Base-by-base conservation (phyloP, 73 alveolate genomes). In the Blepharisma stoltei region DNA sequence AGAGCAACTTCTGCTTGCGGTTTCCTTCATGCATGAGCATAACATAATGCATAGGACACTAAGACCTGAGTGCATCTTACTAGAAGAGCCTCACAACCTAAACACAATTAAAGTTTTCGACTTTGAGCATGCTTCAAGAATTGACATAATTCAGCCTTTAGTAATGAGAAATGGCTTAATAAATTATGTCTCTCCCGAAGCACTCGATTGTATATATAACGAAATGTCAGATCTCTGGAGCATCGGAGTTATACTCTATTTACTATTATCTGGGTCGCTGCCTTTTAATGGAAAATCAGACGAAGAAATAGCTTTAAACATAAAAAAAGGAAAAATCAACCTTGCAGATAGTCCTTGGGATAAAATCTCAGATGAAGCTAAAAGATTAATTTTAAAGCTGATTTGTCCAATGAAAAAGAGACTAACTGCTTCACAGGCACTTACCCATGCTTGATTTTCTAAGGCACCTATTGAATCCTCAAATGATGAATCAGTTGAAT, bases 391-490 rank as follows among this genome's bases (percentile, higher is more conserved):
- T 60, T 14, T n/a, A 25, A 60, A 60, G 23, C 14, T 60, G 73
- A 8, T 60, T 20, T 68, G 79, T 11, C 86, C 81, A 55, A 52
- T 54, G 27, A 41, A 78, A 45, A 25, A 27, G 47, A 80, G 97
- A 75, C 82, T 79, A 20, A 65, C 84, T 55, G 92, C 93, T 4
- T 65, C 76, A 71, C 55, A 81, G 53, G 85, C 87, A 38, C 53
- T 88, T 20, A 54, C 66, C 7, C 95, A 91, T 67, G 47, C 60
- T 14, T 89, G 94, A 88, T 78, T 91, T 21, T 23, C 7, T 23
- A 54, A 66, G 55, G 43, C 54, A 32, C 65, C 76, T 6, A n/a
- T 67, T 32, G 66, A 54, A 14, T 76, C 77, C 6, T 70, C 41
- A 8, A 66, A 81, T 7, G 71, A 6, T 6, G 81, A 47, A 5